A percentile compares a stretch with the other conserved stretches of the same genome.
phyloP scores from a whole-genome alignment of 1,284 basidiomycete genomes.

The Cronartium ribicola region DNA sequence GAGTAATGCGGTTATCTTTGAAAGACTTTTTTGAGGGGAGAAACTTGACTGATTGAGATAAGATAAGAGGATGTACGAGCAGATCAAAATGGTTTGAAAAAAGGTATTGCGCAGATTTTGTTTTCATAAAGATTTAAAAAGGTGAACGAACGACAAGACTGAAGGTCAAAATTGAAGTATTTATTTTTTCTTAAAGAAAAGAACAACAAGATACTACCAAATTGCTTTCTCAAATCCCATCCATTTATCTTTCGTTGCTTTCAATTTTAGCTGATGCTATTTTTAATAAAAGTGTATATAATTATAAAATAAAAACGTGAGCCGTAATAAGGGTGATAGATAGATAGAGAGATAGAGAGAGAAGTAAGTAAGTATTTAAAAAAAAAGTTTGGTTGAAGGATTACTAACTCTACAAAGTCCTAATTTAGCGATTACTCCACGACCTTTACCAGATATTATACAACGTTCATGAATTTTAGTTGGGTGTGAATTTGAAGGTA shows the following conservation, averaged over 20 bases:
- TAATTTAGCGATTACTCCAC: constrained; percentile 40
- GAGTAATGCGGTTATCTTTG: too few species aligned
- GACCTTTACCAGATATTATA: constrained; percentile 35
- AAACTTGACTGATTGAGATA: too few species aligned
- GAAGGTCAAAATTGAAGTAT: too few species aligned
- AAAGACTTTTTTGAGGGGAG: too few species aligned
- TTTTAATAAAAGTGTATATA: background rate
- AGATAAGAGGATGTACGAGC: too few species aligned
- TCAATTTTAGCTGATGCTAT: constrained; percentile 39
- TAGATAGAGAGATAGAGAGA: background rate
- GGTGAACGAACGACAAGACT: too few species aligned
- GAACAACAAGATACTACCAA: constrained; percentile 10
- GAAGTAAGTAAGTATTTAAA: background rate
- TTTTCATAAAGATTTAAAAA: too few species aligned
- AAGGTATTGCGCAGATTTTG: too few species aligned
- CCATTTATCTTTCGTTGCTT: constrained; percentile 40
- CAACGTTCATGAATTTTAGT: constrained; percentile 42
- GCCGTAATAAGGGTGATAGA: too few species aligned
- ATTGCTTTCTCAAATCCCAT: constrained; percentile 41
- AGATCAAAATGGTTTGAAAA: too few species aligned
- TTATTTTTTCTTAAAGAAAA: background rate
- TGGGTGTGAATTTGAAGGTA: constrained; percentile 40
- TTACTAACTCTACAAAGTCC: constrained; percentile 34
- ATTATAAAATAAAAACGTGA: background rate
- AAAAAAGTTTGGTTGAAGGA: background rate